A percentile compares a stretch with the other conserved stretches of the same genome.
Conservation (phyloP, 139 green algal species). For the Eudorina sp. region DNA sequence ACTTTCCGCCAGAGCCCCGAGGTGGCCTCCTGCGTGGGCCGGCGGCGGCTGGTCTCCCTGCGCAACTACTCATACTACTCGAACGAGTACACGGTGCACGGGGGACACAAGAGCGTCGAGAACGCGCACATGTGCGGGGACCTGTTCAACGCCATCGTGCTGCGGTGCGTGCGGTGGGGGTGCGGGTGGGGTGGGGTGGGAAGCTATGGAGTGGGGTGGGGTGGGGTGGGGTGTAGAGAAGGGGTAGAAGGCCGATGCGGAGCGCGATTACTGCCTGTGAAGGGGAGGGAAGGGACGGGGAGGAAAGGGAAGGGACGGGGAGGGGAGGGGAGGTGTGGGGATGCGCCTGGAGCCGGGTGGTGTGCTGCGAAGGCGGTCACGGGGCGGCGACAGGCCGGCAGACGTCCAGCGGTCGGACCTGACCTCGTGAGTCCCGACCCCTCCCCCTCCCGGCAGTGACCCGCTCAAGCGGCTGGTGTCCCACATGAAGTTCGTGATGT, state of each 20-base stretch:
- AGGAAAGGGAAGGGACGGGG: too few relatives aligned
- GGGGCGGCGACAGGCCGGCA: too few relatives aligned
- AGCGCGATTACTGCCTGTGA: too few relatives aligned
- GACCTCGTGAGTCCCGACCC: neutral
- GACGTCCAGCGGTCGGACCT: too few relatives aligned
- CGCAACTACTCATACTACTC: slow-evolving; percentile 40
- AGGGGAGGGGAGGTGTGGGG: too few relatives aligned
- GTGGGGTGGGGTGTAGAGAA: too few relatives aligned
- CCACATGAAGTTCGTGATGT: slow-evolving; percentile 53
- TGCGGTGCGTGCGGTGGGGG: slow-evolving; percentile 13
- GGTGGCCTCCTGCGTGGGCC: neutral
- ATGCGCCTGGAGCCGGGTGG: too few relatives aligned
- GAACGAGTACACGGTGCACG: slow-evolving; percentile 47
- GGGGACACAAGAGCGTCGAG: neutral
- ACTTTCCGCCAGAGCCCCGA: slow-evolving; percentile 15
- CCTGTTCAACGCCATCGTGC: slow-evolving; percentile 30
- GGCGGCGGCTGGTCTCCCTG: neutral
- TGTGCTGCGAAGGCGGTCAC: too few relatives aligned
- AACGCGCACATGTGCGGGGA: slow-evolving; percentile 22
- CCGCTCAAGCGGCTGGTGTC: slow-evolving; percentile 27
- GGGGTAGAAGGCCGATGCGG: too few relatives aligned
- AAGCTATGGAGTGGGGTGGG: neutral
- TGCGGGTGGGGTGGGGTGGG: neutral
- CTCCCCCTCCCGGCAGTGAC: neutral
- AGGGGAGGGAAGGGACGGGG: too few relatives aligned